Base-by-base conservation (phyloP, 495 filamentous ascomycete species). In the Neurospora sp. region DNA sequence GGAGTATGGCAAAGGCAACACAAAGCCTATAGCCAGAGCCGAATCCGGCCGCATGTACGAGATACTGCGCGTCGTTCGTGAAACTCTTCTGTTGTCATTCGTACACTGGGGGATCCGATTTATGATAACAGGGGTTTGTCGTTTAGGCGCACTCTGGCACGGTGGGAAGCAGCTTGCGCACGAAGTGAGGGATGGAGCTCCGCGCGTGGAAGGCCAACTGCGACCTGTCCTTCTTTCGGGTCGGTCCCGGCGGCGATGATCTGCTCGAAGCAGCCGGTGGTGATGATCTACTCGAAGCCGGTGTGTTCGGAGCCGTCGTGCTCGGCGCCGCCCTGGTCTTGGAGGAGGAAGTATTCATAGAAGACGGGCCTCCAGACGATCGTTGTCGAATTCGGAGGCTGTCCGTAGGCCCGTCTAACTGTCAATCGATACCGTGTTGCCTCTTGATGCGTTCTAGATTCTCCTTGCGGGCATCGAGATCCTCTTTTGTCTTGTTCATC, bases 371-470 rank as follows among this genome's bases (percentile, higher is more conserved):
- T 85, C 82, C 83, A 86, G 85, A 87, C 81, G 75, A 59, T 76
- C 83, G 74, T 74, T 75, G 71, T 75, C 75, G 79, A 78, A 80
- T 82, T 79, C 80, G 84, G 77, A 83, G 81, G 79, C 80, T 84
- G 84, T 86, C 86, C 79, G 81, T 80, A 86, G 86, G 83, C 86
- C 86, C 86, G 86, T 89, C 87, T 86, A 85, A 84, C 86, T 86
- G 85, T 94, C 91, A 99, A 89, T 97, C 96, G 88, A 99, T 99
- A 79, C 94, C 94, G 84, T 99, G 93, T 82, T 98, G 93, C 81
- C 91, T 90, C 87, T 99, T 99, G 85, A 97, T 89, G 86, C 92
- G 92, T 90, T 97, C 96, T 91, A 99, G 88, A 86, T 95, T 96
- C 80, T 97, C 92, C 85, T 97, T 93, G 83, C 96, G 92, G 81